phyloP scores from a whole-genome alignment of 768 basidiomycete genomes.

The Crassisporium funariophilum region DNA sequence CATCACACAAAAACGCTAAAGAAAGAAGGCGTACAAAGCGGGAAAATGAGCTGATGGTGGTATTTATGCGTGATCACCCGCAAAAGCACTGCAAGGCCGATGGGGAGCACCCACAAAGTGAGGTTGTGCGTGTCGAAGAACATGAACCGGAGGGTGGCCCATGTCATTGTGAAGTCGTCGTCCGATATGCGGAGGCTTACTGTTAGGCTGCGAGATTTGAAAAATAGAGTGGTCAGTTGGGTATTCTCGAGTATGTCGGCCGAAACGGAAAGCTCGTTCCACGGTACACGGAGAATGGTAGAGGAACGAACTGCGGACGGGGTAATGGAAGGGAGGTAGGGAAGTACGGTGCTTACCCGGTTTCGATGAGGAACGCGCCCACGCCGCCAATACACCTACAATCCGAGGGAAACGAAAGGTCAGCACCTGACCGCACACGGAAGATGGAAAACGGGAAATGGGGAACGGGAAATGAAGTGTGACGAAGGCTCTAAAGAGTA shows the following conservation, averaged over 20 bases:
- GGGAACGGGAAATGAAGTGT: conserved; percentile 4
- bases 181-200: conserved; percentile 84
- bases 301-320: not conserved
- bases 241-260: not conserved
- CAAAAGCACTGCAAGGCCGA: conserved; percentile 74
- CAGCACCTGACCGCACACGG: not conserved
- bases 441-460: not conserved
- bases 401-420: not conserved
- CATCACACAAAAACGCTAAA: not conserved
- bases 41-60: conserved; percentile 91
- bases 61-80: conserved; percentile 78
- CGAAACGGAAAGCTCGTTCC: not conserved
- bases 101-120: conserved; percentile 77
- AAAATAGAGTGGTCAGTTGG: not conserved
- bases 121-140: conserved; percentile 66
- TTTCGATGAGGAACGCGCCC: conserved; percentile 88
- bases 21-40: conserved; percentile 60
- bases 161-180: conserved; percentile 69
- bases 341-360: conserved; percentile 56
- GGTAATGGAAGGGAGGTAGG: not conserved
- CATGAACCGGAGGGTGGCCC: conserved; percentile 67
- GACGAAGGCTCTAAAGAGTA: conserved; percentile 2
- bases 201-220: conserved; percentile 56
- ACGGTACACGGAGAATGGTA: not conserved
- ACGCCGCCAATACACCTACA: conserved; percentile 92